Conservation (phyloP, 2,329 filamentous ascomycete genomes). For the Periglandula ipomoeae region DNA sequence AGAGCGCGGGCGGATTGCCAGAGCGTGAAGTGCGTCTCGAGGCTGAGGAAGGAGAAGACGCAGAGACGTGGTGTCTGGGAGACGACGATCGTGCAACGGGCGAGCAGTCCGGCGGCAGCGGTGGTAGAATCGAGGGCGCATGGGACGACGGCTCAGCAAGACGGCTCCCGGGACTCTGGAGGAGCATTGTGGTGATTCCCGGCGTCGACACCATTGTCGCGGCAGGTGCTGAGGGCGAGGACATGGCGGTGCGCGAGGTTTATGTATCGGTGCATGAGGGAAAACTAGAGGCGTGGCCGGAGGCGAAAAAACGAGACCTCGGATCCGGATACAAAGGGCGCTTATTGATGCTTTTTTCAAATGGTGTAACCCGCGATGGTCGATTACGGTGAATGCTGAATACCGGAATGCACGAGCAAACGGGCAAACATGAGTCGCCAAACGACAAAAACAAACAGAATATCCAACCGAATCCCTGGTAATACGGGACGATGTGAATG, state of each 20-base stretch:
- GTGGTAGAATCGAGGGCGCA: conserved; percentile 6
- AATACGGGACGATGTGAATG: no score
- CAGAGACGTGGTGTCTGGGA: conserved; percentile 7
- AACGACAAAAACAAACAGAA: no score
- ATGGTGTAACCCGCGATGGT: neutral
- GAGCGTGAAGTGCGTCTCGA: neutral
- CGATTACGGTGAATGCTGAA: neutral
- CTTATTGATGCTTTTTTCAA: neutral
- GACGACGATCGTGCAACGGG: conserved; percentile 11
- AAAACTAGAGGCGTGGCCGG: no score
- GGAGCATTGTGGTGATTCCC: neutral
- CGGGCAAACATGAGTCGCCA: no score
- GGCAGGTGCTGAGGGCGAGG: neutral
- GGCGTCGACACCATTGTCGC: neutral
- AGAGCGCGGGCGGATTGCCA: neutral
- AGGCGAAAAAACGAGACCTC: neutral
- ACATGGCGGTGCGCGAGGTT: neutral
- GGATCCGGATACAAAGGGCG: neutral
- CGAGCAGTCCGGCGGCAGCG: conserved; percentile 7
- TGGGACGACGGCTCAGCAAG: neutral
- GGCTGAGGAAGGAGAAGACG: neutral
- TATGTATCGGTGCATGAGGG: neutral
- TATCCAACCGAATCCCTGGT: neutral
- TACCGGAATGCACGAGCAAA: no score
- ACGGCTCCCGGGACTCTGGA: neutral